These are phyloP conservation scores for Eimeria acervulina DNA, from an alignment of 169 alveolate genomes.

Conservation along the genomic window DNA sequence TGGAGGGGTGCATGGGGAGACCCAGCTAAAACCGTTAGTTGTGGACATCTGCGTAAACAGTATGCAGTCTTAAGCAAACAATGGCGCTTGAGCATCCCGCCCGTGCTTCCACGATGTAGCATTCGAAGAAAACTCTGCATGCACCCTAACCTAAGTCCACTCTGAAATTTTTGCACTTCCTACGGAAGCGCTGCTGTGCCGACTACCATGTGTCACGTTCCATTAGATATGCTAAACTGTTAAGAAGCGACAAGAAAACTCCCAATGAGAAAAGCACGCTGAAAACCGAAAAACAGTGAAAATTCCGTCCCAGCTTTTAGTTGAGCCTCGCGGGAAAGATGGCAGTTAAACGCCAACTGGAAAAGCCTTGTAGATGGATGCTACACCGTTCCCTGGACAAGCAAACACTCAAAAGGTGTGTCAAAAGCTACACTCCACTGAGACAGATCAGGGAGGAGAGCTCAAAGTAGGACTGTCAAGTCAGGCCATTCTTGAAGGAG, in stretches of 20 bases:
- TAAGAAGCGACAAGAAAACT: not conserved
- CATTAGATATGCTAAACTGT: not conserved
- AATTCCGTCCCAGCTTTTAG: not conserved
- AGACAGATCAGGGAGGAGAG: not conserved
- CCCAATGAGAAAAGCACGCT: not conserved
- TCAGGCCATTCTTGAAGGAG: slow-evolving; percentile 51
- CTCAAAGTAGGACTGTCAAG: not conserved
- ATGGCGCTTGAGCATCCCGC: not conserved
- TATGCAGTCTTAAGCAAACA: not conserved
- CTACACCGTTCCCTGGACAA: not conserved
- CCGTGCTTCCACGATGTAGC: not conserved
- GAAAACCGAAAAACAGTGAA: not conserved
- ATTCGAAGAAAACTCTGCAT: not conserved
- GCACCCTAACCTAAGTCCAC: not conserved
- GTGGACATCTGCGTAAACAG: not conserved
- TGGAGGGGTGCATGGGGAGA: not conserved
- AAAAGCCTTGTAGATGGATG: no score
- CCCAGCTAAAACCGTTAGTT: not conserved
- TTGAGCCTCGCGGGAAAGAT: not conserved
- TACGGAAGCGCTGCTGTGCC: not conserved
- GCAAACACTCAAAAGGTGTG: not conserved
- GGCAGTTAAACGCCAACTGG: not conserved
- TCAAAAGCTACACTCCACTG: not conserved
- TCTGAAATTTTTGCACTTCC: not conserved
- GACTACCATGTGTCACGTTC: not conserved